Base-by-base conservation (phyloP, 768 basidiomycete species). In the Leccinum variicolor region DNA sequence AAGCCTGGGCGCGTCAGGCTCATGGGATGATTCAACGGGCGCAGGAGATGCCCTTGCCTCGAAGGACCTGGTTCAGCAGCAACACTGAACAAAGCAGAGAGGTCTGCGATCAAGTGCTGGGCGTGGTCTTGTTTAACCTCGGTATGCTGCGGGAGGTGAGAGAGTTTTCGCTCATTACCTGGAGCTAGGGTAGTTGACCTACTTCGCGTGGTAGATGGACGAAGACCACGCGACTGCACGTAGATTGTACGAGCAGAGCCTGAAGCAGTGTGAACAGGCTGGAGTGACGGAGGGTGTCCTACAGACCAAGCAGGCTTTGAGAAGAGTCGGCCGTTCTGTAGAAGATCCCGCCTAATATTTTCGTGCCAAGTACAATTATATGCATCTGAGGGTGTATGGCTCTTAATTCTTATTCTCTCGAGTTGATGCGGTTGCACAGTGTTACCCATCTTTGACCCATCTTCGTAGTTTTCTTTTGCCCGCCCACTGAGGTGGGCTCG, bases 1-100 rank as follows among this genome's bases (percentile, higher is more conserved):
- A 87, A 63, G 71, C 78, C 1, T 89, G 86, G 85, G 83, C 84
- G 4, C 75, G 74, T 31, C 81, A 83, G 61, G 83, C 81, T 0
- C 61, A 77, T 33, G 69, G 65, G 1, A 57, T 73, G 29, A 69
- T 77, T 36, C 69, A 74, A 36, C 63, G 65, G 10, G 70, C 67
- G 1, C 62, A 66, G 31, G 57, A 53, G 21, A 47, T 23, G 34
- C 62, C 69, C 5, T 45, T 57, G 53, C 60, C 62, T 58, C 59
- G 43, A 19, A 57, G 25, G 34, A 55, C 62, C 6, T 70, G 68
- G 68, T 62, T 70, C 29, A 50, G 48, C 8, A 56, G 56, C 6
- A 19, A 46, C 29, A 53, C 66, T 67, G 61, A 74, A 65, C 57
- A 66, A 45, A 51, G 63, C 66, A 55, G 62, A 58, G 69, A 74